Evolutionary conservation across 2,329 filamentous ascomycete species (phyloP).

Genomic region (Metarhizium brunneum): DNA sequence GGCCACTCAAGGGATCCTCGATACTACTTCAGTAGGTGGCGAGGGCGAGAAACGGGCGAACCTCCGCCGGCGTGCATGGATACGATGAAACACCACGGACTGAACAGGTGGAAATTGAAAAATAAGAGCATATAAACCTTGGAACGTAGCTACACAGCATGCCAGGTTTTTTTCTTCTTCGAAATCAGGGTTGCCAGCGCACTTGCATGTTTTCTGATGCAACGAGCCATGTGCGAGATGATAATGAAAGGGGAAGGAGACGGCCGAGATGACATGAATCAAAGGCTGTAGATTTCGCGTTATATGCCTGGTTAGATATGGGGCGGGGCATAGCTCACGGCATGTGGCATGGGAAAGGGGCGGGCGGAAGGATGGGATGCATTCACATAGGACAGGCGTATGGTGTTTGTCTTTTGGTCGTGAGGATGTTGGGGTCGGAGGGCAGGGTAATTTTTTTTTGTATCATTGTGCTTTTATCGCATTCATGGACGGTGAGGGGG

Average conservation of each 20-base stretch:
- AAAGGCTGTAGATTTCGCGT: not conserved
- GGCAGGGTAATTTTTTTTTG: not conserved
- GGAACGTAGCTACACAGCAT: not conserved
- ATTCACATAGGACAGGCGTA: slow-evolving; percentile 5
- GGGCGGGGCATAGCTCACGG: slow-evolving; percentile 1
- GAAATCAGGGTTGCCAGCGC: not conserved
- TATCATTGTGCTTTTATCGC: not conserved
- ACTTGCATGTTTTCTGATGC: not conserved
- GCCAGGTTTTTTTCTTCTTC: not conserved
- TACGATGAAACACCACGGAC: not conserved
- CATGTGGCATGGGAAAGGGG: not conserved
- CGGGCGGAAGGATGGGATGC: not conserved
- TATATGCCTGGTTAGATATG: slow-evolving; percentile 2
- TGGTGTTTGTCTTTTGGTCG: not conserved
- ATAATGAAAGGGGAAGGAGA: not conserved
- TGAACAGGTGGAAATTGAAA: not conserved
- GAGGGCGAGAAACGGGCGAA: too few species aligned
- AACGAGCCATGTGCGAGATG: not conserved
- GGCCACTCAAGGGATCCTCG: not conserved
- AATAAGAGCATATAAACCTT: not conserved
- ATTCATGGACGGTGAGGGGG: not conserved
- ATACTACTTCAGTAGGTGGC: not conserved
- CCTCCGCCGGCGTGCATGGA: too few species aligned
- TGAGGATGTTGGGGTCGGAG: not conserved
- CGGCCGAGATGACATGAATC: not conserved